Percentiles rank a stretch among this genome's conserved stretches.
phyloP scores from a whole-genome alignment of 495 filamentous ascomycete species.

The Parachaetomium inaequale region DNA sequence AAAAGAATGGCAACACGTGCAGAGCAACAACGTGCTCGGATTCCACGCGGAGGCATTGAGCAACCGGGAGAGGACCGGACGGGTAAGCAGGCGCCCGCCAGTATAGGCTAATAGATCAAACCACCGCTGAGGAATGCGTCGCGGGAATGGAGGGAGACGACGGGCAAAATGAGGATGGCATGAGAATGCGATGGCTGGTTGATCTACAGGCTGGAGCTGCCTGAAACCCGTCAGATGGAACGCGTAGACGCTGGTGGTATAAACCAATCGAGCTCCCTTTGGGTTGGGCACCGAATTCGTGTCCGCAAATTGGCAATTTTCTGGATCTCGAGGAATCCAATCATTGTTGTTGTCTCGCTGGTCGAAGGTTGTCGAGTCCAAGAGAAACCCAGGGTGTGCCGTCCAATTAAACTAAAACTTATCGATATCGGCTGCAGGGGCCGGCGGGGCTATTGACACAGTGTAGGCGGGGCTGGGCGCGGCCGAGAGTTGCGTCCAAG shows the following conservation, averaged over 20 bases:
- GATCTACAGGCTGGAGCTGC: conserved; percentile 15
- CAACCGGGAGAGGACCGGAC: not conserved
- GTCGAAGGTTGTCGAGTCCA: not conserved
- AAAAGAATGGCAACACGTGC: too few species aligned
- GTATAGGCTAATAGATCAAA: conserved; percentile 10
- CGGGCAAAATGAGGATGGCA: conserved; percentile 3
- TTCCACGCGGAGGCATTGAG: not conserved
- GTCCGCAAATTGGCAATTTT: not conserved
- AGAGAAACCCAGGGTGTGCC: not conserved
- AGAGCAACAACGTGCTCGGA: not conserved
- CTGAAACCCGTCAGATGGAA: not conserved
- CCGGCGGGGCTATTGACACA: conserved; percentile 12
- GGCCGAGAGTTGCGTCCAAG: not conserved
- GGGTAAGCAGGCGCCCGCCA: not conserved
- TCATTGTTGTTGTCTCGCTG: not conserved
- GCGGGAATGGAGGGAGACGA: not conserved
- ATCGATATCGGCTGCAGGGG: conserved; percentile 11
- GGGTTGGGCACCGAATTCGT: not conserved
- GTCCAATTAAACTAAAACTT: conserved; percentile 14
- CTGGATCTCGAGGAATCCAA: not conserved
- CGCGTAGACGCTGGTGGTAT: not conserved
- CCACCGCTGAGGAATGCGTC: not conserved
- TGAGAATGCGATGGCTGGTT: not conserved
- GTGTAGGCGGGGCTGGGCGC: conserved; percentile 10
- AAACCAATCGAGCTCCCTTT: not conserved